Evolutionary conservation across 177 flowering plant species (phyloP).

Genomic region (Tripterygium wilfordii): DNA sequence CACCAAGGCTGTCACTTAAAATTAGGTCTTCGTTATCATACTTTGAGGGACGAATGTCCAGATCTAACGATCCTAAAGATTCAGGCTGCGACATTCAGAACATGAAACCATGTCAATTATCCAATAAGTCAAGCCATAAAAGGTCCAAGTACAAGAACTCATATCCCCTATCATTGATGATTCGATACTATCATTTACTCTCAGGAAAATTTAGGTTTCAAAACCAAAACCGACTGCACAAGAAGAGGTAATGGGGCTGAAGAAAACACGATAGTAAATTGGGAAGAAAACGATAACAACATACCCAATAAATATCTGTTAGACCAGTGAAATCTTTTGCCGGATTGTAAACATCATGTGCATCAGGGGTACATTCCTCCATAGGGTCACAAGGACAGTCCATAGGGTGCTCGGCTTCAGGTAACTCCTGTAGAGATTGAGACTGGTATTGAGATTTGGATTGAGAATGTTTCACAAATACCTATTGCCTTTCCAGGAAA

Average conservation of each 20-base stretch:
- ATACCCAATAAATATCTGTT: conserved; percentile 88
- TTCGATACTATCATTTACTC: no score
- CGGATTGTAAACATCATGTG: conserved; percentile 23
- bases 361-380: conserved; percentile 26
- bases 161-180: no score
- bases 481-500: no score
- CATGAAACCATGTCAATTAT: conserved; percentile 7
- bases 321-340: conserved; percentile 40
- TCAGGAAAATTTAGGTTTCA: no score
- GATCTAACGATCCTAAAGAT: conserved; percentile 85
- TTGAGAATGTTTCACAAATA: no score
- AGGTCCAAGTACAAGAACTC: no score
- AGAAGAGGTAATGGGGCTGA: no score
- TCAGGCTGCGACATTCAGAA: conserved; percentile 67
- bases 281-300: conserved; percentile 1
- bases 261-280: background rate
- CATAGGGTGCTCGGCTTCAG: conserved; percentile 16
- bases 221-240: no score
- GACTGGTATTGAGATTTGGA: no score
- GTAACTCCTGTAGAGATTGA: conserved; percentile 36
- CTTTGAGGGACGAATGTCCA: conserved; percentile 64
- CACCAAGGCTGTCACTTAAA: conserved; percentile 66
- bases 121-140: no score
- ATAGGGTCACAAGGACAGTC: conserved; percentile 21
- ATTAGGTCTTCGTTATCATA: conserved; percentile 64